phyloP scores from a whole-genome alignment of 495 filamentous ascomycete species.

The Aspergillus heteromorphus region DNA sequence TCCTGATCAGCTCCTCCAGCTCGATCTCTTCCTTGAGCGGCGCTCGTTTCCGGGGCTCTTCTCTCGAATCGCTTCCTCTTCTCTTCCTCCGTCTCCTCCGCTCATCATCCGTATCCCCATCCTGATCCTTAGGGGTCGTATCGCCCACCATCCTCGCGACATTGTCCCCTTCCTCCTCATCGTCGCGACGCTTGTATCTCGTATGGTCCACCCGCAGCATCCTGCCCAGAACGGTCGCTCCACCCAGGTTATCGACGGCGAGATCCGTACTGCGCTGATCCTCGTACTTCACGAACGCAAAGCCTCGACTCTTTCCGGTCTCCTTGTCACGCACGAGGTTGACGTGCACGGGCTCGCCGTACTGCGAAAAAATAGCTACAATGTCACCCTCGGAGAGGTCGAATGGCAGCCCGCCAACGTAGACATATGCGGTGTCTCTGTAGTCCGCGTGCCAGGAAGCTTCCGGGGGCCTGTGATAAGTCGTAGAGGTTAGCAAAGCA shows the following conservation, averaged over 20 bases:
- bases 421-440: constrained; percentile 92
- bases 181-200: constrained; percentile 81
- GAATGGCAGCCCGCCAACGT: constrained; percentile 91
- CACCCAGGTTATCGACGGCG: constrained; percentile 91
- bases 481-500: constrained; percentile 13
- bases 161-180: constrained; percentile 68
- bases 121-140: constrained; percentile 8
- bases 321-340: constrained; percentile 92
- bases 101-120: constrained; percentile 26
- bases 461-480: constrained; percentile 54
- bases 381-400: constrained; percentile 94
- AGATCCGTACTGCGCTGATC: constrained; percentile 95
- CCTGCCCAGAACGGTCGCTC: constrained; percentile 75
- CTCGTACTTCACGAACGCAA: constrained; percentile 95
- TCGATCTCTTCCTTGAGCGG: constrained; percentile 69
- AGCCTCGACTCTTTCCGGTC: constrained; percentile 88
- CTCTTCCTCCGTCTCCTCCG: constrained; percentile 44
- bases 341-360: constrained; percentile 85
- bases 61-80: constrained; percentile 25
- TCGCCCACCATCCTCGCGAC: constrained; percentile 37
- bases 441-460: constrained; percentile 98
- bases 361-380: constrained; percentile 95
- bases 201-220: constrained; percentile 86
- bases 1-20: constrained; percentile 63
- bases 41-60: constrained; percentile 33